phyloP scores from a whole-genome alignment of 331 rosid species.

The Prunus yedoensis region DNA sequence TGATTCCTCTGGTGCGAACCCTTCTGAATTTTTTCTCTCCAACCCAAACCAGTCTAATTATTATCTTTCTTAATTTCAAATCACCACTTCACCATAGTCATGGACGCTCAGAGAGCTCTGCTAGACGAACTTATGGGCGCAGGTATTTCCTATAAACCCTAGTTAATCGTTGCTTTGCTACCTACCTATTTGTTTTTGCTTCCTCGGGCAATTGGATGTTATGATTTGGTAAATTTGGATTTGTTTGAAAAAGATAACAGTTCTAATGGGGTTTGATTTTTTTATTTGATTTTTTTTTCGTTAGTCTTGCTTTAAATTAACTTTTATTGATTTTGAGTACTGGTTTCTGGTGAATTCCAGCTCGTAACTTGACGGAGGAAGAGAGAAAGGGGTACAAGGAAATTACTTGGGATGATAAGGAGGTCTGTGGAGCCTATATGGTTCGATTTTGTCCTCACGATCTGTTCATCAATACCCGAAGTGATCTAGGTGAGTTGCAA shows the following conservation, averaged over 20 bases:
- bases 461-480: conserved; percentile 94
- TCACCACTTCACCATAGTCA: conserved; percentile 24
- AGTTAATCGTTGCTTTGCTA: background rate
- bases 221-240: background rate
- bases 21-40: conserved; percentile 3
- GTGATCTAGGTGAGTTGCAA: conserved; percentile 80
- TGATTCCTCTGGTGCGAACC: background rate
- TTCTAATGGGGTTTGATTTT: background rate
- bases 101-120: conserved; percentile 99
- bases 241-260: background rate
- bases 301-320: background rate
- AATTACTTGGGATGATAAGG: conserved; percentile 88
- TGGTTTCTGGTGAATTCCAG: conserved; percentile 38
- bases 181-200: background rate
- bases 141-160: conserved; percentile 42
- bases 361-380: conserved; percentile 95
- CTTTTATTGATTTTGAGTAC: background rate
- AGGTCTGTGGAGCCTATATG: conserved; percentile 89
- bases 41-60: background rate
- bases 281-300: background rate
- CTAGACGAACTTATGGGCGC: conserved; percentile 98
- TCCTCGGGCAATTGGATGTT: background rate
- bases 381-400: conserved; percentile 89
- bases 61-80: background rate
- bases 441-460: conserved; percentile 98